Conservation (phyloP, 208 protist species). For the Trichomonas tenax region DNA sequence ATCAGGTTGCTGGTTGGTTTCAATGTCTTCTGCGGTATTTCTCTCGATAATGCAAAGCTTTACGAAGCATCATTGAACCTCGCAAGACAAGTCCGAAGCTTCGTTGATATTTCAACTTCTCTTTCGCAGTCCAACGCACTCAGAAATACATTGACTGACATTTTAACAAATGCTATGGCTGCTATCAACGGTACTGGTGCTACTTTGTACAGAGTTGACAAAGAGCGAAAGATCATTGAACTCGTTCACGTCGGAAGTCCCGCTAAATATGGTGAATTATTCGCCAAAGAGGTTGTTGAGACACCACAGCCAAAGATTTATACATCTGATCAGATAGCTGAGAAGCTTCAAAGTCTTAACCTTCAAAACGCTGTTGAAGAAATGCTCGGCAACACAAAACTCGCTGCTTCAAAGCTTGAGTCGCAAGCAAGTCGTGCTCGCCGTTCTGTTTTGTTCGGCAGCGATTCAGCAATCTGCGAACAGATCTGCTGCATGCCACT, state of each 20-base stretch:
- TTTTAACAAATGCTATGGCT: background rate
- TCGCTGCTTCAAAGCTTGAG: background rate
- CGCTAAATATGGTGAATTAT: background rate
- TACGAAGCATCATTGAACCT: background rate
- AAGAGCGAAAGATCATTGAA: background rate
- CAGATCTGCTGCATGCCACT: background rate
- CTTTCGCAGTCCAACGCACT: background rate
- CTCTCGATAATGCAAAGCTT: background rate
- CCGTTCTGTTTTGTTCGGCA: background rate
- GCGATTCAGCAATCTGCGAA: background rate
- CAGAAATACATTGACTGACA: background rate
- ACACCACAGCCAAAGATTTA: background rate
- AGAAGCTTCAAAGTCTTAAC: background rate
- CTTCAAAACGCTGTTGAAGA: background rate
- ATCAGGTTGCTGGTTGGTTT: background rate
- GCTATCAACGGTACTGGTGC: background rate
- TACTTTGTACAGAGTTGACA: background rate
- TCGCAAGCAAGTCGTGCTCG: background rate
- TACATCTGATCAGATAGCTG: background rate
- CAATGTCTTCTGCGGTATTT: constrained; percentile 8
- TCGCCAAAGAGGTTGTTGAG: background rate
- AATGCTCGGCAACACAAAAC: background rate
- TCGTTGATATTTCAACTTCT: background rate
- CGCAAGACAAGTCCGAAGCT: background rate
- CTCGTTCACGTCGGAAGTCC: background rate